phyloP scores from a whole-genome alignment of 176 grass and related monocot species.

The Guadua angustifolia region DNA sequence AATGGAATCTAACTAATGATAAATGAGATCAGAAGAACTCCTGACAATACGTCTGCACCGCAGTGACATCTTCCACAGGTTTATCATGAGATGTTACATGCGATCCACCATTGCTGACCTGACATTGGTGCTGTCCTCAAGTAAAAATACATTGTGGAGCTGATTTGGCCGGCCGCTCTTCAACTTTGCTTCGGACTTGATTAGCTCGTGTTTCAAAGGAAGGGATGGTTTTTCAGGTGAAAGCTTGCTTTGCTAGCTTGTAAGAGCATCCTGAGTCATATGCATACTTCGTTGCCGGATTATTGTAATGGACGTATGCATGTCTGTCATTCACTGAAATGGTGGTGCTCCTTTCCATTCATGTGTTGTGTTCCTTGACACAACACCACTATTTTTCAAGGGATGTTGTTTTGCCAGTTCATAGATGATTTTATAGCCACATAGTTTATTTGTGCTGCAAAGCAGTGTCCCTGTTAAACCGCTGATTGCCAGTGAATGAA shows the following conservation, averaged over 20 bases:
- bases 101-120: slow-evolving; percentile 32
- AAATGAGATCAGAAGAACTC: slow-evolving; percentile 17
- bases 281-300: slow-evolving; percentile 9
- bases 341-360: slow-evolving; percentile 15
- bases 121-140: neutral
- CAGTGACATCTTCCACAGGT: slow-evolving; percentile 20
- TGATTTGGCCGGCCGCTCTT: slow-evolving; percentile 14
- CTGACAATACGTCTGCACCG: slow-evolving; percentile 8
- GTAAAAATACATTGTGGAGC: neutral
- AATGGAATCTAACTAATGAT: neutral
- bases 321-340: slow-evolving; percentile 12
- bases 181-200: neutral
- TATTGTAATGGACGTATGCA: slow-evolving; percentile 14
- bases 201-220: slow-evolving; percentile 24
- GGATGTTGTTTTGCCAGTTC: slow-evolving; percentile 16
- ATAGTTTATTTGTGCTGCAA: neutral
- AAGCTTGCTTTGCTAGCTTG: slow-evolving; percentile 39
- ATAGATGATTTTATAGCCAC: slow-evolving; percentile 9
- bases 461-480: neutral
- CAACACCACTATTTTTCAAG: slow-evolving; percentile 4
- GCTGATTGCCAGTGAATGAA: neutral
- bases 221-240: slow-evolving; percentile 34
- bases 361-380: slow-evolving; percentile 21
- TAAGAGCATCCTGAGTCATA: slow-evolving; percentile 50
- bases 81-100: slow-evolving; percentile 16